Evolutionary conservation across 1,139 yeast genomes (phyloP).

Genomic region (Debaryomyces fabryi): DNA sequence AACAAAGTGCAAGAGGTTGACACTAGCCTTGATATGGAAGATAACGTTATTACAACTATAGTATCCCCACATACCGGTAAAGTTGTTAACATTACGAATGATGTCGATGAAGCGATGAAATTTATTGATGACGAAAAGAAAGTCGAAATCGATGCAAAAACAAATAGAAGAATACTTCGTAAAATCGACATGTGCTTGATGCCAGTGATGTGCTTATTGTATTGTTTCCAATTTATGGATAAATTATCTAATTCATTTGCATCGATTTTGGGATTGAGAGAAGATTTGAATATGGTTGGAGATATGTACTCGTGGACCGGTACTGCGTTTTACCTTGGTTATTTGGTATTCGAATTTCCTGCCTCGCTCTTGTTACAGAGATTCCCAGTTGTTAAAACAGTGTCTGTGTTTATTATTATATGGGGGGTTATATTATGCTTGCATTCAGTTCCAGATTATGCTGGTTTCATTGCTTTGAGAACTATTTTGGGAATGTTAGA

Average conservation of each 20-base stretch:
- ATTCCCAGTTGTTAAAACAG: constrained; percentile 30
- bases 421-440: constrained; percentile 32
- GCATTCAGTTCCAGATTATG: constrained; percentile 28
- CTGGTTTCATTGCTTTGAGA: constrained; percentile 29
- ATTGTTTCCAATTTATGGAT: constrained; percentile 63
- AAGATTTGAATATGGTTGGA: constrained; percentile 49
- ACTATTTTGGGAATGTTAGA: constrained; percentile 54
- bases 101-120: constrained; percentile 31
- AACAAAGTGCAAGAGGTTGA: constrained; percentile 2
- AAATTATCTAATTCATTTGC: constrained; percentile 59
- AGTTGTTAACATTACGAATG: constrained; percentile 19
- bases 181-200: constrained; percentile 57
- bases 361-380: constrained; percentile 42
- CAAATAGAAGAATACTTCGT: constrained; percentile 22
- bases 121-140: constrained; percentile 15
- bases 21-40: not conserved
- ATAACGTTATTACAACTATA: constrained; percentile 26
- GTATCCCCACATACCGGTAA: constrained; percentile 31
- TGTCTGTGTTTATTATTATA: constrained; percentile 22
- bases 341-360: constrained; percentile 49
- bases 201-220: constrained; percentile 55
- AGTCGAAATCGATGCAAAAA: constrained; percentile 17
- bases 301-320: constrained; percentile 57
- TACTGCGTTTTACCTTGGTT: constrained; percentile 56
- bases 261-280: constrained; percentile 57